Conservation (phyloP, 2,329 filamentous ascomycete genomes). For the Penicillium capsulatum region DNA sequence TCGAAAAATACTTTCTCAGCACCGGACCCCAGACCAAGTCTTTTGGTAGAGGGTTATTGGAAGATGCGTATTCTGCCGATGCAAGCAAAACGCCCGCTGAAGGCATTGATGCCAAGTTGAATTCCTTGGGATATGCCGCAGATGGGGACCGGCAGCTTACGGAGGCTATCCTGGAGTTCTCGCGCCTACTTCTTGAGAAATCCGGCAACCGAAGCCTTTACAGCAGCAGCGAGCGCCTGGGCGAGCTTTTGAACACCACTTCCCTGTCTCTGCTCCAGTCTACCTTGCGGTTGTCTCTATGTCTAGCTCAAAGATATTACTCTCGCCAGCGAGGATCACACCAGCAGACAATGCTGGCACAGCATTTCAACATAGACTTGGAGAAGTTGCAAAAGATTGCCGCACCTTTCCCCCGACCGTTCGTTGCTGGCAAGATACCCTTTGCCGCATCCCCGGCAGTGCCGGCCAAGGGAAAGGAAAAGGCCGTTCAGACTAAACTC, state of each 20-base stretch:
- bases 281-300: conserved; percentile 74
- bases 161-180: conserved; percentile 77
- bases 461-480: conserved; percentile 72
- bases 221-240: conserved; percentile 84
- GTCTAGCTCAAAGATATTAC: conserved; percentile 88
- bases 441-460: conserved; percentile 52
- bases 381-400: conserved; percentile 83
- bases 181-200: conserved; percentile 81
- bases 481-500: conserved; percentile 51
- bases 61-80: conserved; percentile 54
- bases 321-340: conserved; percentile 75
- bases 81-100: conserved; percentile 53
- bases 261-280: conserved; percentile 72
- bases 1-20: conserved; percentile 71
- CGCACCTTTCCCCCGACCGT: conserved; percentile 72
- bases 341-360: conserved; percentile 69
- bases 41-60: conserved; percentile 52
- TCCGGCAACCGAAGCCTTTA: conserved; percentile 97
- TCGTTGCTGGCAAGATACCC: conserved; percentile 48
- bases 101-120: conserved; percentile 52
- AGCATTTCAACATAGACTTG: conserved; percentile 70
- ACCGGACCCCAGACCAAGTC: conserved; percentile 74
- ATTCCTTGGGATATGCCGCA: conserved; percentile 58
- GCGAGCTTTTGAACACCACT: conserved; percentile 82
- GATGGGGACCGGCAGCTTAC: conserved; percentile 80